Evolutionary conservation across 257 asterid species (phyloP).

Genomic region (Eucommia ulmoides): DNA sequence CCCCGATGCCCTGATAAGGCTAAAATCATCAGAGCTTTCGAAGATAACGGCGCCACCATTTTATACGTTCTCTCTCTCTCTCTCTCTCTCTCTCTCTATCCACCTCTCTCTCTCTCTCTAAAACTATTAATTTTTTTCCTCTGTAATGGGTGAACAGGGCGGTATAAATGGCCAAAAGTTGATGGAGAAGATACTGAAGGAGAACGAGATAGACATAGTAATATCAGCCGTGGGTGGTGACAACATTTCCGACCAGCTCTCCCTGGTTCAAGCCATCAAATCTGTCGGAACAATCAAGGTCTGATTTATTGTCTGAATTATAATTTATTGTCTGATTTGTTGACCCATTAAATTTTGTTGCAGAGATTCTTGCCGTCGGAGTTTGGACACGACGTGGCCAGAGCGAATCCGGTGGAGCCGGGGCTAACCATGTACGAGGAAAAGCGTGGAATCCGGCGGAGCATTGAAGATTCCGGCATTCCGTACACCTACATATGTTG

Average conservation of each 20-base stretch:
- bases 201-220: slow-evolving; percentile 18
- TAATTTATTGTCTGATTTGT: background rate
- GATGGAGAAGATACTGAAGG: slow-evolving; percentile 17
- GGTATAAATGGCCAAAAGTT: slow-evolving; percentile 15
- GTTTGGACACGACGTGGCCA: slow-evolving; percentile 32
- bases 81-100: background rate
- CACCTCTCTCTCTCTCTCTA: no score
- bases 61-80: slow-evolving; percentile 10
- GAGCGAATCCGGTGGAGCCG: slow-evolving; percentile 25
- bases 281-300: slow-evolving; percentile 24
- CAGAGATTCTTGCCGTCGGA: slow-evolving; percentile 31
- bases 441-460: slow-evolving; percentile 19
- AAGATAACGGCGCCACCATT: slow-evolving; percentile 20
- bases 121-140: no score
- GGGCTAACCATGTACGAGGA: slow-evolving; percentile 25
- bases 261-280: slow-evolving; percentile 19
- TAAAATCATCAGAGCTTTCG: slow-evolving; percentile 10
- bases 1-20: slow-evolving; percentile 6
- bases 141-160: slow-evolving; percentile 13
- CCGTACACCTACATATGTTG: slow-evolving; percentile 27
- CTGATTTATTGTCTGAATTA: background rate
- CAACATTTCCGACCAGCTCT: slow-evolving; percentile 15
- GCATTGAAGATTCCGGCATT: slow-evolving; percentile 16
- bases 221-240: slow-evolving; percentile 27
- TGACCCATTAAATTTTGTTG: background rate